A percentile compares a stretch with the other conserved stretches of the same genome.
Evolutionary conservation across 2,329 filamentous ascomycete genomes (phyloP).

Genomic region (Ophiostoma populinum): DNA sequence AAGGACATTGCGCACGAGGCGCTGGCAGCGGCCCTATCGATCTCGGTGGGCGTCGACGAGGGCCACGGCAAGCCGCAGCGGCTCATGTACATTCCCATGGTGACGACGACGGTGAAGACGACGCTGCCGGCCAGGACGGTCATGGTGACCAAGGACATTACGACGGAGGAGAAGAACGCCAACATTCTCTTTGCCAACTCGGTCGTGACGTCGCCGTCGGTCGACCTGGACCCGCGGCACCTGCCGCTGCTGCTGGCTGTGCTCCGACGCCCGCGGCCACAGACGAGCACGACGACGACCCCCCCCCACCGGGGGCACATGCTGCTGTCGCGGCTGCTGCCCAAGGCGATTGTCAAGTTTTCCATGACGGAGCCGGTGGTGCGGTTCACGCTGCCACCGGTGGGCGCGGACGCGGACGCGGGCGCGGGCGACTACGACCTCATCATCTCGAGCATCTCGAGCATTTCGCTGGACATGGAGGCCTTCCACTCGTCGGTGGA

Average conservation of each 20-base stretch:
- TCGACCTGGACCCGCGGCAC: constrained; percentile 85
- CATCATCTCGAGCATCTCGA: constrained; percentile 88
- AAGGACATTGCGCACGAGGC: constrained; percentile 92
- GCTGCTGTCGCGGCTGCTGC: constrained; percentile 76
- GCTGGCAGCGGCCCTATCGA: constrained; percentile 75
- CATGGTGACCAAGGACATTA: constrained; percentile 55
- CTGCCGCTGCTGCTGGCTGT: constrained; percentile 70
- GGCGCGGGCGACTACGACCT: constrained; percentile 78
- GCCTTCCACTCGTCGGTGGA: constrained; percentile 83
- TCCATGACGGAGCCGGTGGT: constrained; percentile 94
- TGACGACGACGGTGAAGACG: constrained; percentile 84
- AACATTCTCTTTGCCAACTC: constrained; percentile 95
- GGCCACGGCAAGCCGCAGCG: constrained; percentile 73
- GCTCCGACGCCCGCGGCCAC: constrained; percentile 23
- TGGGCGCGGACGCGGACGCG: constrained; percentile 43
- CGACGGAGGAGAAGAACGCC: constrained; percentile 68
- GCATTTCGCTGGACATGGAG: constrained; percentile 80
- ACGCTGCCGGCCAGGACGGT: constrained; percentile 91
- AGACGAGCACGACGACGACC: constrained; percentile 6
- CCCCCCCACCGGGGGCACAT: constrained; percentile 38
- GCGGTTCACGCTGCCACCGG: constrained; percentile 70
- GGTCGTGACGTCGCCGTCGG: constrained; percentile 85
- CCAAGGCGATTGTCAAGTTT: constrained; percentile 86
- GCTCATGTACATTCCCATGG: constrained; percentile 89
- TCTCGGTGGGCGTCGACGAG: constrained; percentile 82